Base-by-base conservation (phyloP, 768 basidiomycete genomes). In the Suillus subalutaceus region DNA sequence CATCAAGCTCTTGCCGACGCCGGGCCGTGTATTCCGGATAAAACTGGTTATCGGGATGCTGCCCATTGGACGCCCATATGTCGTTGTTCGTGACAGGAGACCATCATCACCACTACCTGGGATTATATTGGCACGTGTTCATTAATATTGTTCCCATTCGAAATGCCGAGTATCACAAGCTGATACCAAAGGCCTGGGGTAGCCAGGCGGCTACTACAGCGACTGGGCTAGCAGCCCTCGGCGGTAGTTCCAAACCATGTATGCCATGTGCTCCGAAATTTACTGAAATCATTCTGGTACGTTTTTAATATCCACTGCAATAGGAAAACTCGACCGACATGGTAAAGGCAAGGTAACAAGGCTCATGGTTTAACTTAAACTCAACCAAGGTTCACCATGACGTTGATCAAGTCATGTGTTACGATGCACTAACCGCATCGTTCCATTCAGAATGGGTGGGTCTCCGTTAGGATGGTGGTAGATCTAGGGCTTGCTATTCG, bases 1-100 rank as follows among this genome's bases (percentile, higher is more conserved):
- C 35, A 37, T 46, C 46, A n/a, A 50, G 23, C 50, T 43, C 32
- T 43, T 60, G 26, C 59, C 59, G 59, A 32, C 13, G 35, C 40
- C 58, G 59, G 59, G 18, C 59, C 59, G 55, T 56, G 20, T 37
- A 20, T n/a, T 56, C 55, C 55, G 59, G 59, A 60, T 40, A 40
- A 40, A 58, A 23, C 32, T 26, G 37, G 16, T 30, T 16, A 26
- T 26, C 26, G 26, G 52, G 4, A 50, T 53, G 30, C 5, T 18
- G 13, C 15, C n/a, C 8, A 55, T 57, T 20, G 7, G 58, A 12
- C 30, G 23, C 15, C 38, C 23, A 59, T 59, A 26, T 1, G 15
- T 37, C n/a, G n/a, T 38, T 7, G 3, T n/a, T 57, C 37, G 8
- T 41, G 57, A 40, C 57, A 58, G 38, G 40, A 40, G 41, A 12